phyloP scores from a whole-genome alignment of 805 yeast genomes.

The Candida rishiriensis region DNA sequence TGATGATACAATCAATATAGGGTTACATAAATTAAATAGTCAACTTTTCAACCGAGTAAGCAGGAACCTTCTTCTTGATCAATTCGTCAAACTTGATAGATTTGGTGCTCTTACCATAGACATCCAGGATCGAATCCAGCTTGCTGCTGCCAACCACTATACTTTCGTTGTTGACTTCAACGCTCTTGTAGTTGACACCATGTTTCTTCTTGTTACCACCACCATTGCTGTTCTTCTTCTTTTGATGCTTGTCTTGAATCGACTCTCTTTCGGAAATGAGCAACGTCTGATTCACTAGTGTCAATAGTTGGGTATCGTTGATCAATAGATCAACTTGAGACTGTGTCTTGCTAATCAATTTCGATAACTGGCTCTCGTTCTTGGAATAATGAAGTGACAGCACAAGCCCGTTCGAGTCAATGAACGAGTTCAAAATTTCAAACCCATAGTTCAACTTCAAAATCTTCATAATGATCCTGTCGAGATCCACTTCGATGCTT shows the following conservation, averaged over 20 bases:
- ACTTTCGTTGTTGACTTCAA: conserved; percentile 26
- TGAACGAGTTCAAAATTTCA: conserved; percentile 56
- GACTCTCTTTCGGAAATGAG: conserved; percentile 18
- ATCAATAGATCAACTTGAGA: conserved; percentile 31
- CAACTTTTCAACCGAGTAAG: conserved; percentile 50
- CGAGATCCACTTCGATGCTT: conserved; percentile 33
- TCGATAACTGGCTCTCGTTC: conserved; percentile 38
- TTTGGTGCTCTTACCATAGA: conserved; percentile 17
- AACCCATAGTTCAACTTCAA: conserved; percentile 47
- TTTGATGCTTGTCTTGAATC: conserved; percentile 7
- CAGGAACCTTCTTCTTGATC: conserved; percentile 43
- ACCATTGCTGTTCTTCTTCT: conserved; percentile 10
- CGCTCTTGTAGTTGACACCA: conserved; percentile 13
- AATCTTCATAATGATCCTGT: conserved; percentile 42
- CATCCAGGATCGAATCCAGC: conserved; percentile 20
- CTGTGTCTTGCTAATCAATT: conserved; percentile 45
- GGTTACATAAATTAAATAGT: conserved; percentile 24
- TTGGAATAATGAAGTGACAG: conserved; percentile 57
- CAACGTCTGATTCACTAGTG: conserved; percentile 43
- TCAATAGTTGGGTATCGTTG: conserved; percentile 39
- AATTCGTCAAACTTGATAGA: conserved; percentile 23
- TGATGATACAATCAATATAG: neutral
- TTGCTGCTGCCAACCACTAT: conserved; percentile 24
- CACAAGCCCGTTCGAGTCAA: conserved; percentile 67
- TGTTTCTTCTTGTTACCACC: conserved; percentile 15